Evolutionary conservation across 441 rosid genomes (phyloP), one percentile per base, ranked within the genome.

Genomic region (Populus hybrid): DNA sequence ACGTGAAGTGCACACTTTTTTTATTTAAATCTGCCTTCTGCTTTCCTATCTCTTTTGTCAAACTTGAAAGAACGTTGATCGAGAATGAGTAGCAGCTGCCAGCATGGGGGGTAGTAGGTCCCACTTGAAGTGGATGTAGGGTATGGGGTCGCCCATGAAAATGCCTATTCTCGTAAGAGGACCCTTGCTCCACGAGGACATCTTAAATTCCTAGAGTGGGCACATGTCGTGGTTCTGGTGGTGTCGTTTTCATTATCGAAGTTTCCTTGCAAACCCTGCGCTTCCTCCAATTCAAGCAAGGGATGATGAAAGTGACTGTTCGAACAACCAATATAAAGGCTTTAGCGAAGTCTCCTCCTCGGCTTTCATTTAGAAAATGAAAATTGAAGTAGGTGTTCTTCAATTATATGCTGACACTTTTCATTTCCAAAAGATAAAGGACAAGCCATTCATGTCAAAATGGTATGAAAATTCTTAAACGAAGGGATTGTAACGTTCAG

Each of bases 1-100:
- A 91, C 89, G 92, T 90, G 93, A 85, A 89, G 78, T 14, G 46
- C 88, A 84, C 84, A 69, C 85, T 73, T 78, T 88, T 79, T 21
- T 23, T 18, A 32, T 32, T 24, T 10, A 10, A 34, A 23, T 20
- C 63, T 16, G n/a, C 21, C 32, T n/a, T 24, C 8, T 5, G 24
- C 12, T 0, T 3, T 6, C n/a, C 40, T 36, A 8, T 40, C 4
- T 12, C 14, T 10, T 3, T 11, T 46, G 57, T 46, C 57, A 46
- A 46, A 46, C 57, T 14, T 46, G 20, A 46, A 46, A 14, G 18
- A 14, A 46, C 57, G 20, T 46, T 12, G 57, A 46, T 12, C 12
- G 20, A 46, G 20, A 46, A 46, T 1, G 57, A 14, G 18, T 14
- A 46, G 2, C 12, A 10, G 12, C 53, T 1, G 16, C 57, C 10